Evolutionary conservation across 345 rosid genomes (phyloP).

Genomic region (Ricinus communis): DNA sequence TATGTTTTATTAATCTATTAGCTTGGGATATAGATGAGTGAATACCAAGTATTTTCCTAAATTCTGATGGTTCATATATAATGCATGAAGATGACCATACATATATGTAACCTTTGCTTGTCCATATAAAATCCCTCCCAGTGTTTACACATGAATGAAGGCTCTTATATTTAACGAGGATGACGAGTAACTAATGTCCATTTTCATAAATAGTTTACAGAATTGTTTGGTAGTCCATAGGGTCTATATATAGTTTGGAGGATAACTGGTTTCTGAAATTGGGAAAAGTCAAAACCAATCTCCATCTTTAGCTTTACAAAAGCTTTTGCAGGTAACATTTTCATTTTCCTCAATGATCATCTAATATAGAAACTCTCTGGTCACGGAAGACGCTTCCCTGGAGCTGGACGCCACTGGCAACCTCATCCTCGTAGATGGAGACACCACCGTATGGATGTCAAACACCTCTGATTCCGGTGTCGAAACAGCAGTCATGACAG

Average conservation of each 20-base stretch:
- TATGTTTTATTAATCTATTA: too few relatives aligned
- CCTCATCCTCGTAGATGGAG: slow-evolving; percentile 60
- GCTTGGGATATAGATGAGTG: too few relatives aligned
- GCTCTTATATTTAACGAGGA: too few relatives aligned
- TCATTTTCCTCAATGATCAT: slow-evolving; percentile 44
- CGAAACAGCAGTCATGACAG: slow-evolving; percentile 55
- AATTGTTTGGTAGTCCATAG: not conserved
- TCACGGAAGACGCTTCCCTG: slow-evolving; percentile 61
- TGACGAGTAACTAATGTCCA: too few relatives aligned
- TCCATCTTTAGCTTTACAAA: slow-evolving; percentile 29
- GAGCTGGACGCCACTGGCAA: slow-evolving; percentile 75
- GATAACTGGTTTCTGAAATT: slow-evolving; percentile 13
- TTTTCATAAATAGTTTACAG: not conserved
- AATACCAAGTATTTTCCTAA: too few relatives aligned
- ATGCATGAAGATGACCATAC: too few relatives aligned
- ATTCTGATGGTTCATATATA: too few relatives aligned
- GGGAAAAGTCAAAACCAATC: not conserved
- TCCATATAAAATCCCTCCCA: too few relatives aligned
- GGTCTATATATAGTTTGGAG: not conserved
- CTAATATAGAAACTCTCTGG: slow-evolving; percentile 73
- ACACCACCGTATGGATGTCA: slow-evolving; percentile 58
- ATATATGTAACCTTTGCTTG: too few relatives aligned
- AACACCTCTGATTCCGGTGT: slow-evolving; percentile 66
- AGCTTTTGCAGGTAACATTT: slow-evolving; percentile 42
- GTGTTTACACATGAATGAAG: too few relatives aligned